phyloP scores from a whole-genome alignment of 352 stramenopile species.

The Globisporangium okanoganense region DNA sequence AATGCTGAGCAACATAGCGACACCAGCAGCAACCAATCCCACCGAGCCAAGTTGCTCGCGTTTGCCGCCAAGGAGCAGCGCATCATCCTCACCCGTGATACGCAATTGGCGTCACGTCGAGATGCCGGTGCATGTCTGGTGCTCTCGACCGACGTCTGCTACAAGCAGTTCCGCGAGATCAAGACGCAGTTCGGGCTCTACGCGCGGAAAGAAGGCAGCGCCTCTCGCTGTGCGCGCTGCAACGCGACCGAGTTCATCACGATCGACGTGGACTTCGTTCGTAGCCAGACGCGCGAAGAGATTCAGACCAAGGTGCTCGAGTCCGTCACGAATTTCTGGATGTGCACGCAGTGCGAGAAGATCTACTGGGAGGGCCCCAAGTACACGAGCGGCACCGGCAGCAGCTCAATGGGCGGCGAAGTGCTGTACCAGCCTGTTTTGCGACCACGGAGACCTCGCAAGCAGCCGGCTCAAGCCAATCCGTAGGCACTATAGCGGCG shows the following conservation, averaged over 20 bases:
- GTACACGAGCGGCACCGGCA: constrained; percentile 29
- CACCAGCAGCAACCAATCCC: constrained; percentile 25
- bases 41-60: constrained; percentile 34
- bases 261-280: constrained; percentile 25
- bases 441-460: constrained; percentile 2
- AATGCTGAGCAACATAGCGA: constrained; percentile 31
- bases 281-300: constrained; percentile 22
- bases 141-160: constrained; percentile 41
- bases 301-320: constrained; percentile 27
- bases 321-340: constrained; percentile 38
- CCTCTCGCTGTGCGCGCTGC: constrained; percentile 44
- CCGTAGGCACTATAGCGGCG: neutral
- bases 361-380: constrained; percentile 81
- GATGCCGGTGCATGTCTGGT: constrained; percentile 54
- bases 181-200: constrained; percentile 53
- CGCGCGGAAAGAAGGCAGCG: constrained; percentile 24
- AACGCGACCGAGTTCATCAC: constrained; percentile 39
- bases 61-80: constrained; percentile 32
- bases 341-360: constrained; percentile 58
- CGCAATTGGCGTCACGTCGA: constrained; percentile 29
- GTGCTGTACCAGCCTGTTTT: constrained; percentile 8
- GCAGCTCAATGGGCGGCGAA: neutral
- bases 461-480: neutral
- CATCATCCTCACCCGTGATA: constrained; percentile 53
- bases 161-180: constrained; percentile 57